Conservation (phyloP, 768 basidiomycete species). For the Pleurotus tuber-regium region DNA sequence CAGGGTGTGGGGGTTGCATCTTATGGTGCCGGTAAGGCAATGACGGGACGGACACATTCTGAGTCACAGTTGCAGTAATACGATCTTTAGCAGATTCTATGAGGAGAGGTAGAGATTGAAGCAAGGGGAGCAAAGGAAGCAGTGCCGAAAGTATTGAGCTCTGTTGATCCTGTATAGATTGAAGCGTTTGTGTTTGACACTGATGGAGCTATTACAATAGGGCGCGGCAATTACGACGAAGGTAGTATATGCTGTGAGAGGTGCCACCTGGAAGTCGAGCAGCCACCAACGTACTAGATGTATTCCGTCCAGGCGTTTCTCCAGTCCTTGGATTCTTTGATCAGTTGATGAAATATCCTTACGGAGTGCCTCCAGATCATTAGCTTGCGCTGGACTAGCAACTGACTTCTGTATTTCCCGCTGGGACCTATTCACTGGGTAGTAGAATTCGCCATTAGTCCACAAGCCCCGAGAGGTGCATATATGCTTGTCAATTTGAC, state of each 20-base stretch:
- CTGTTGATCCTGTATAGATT: slow-evolving; percentile 64
- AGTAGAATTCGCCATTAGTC: not conserved
- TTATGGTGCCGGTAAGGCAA: not conserved
- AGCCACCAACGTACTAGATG: too few species aligned
- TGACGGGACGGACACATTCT: not conserved
- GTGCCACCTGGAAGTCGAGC: too few species aligned
- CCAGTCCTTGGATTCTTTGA: slow-evolving; percentile 41
- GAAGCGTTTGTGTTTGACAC: slow-evolving; percentile 52
- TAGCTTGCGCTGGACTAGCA: slow-evolving; percentile 53
- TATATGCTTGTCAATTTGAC: too few species aligned
- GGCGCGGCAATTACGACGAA: not conserved
- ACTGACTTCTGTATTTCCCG: slow-evolving; percentile 55
- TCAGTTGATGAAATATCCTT: slow-evolving; percentile 33
- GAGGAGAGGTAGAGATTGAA: slow-evolving; percentile 59
- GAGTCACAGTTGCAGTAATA: slow-evolving; percentile 28
- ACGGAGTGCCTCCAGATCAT: slow-evolving; percentile 34
- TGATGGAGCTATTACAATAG: slow-evolving; percentile 39
- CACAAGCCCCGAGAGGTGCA: slow-evolving; percentile 13
- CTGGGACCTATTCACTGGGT: slow-evolving; percentile 62
- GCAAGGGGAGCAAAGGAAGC: slow-evolving; percentile 55
- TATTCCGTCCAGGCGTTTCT: slow-evolving; percentile 56
- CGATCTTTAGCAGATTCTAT: slow-evolving; percentile 41
- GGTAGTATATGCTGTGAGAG: not conserved
- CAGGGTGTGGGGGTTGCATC: not conserved
- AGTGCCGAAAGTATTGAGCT: slow-evolving; percentile 51